Percentiles rank a stretch among this genome's conserved stretches.
These are phyloP conservation scores for Penicillium malachiteum DNA, from an alignment of 495 filamentous ascomycete species.

Conservation along the genomic window DNA sequence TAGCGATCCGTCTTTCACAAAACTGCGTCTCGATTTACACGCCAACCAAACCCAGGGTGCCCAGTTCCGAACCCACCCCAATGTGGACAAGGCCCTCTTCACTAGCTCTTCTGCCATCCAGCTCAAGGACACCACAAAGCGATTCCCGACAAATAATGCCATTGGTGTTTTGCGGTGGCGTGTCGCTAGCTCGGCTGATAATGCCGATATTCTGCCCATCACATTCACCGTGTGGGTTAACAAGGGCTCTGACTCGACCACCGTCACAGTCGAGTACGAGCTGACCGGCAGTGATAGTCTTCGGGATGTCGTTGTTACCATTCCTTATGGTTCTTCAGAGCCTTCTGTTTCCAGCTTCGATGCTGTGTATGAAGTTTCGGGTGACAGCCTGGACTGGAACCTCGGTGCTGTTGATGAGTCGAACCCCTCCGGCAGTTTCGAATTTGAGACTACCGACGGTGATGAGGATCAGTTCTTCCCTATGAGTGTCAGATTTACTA, in stretches of 20 bases:
- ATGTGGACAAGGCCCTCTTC: constrained; percentile 86
- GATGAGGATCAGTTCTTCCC: constrained; percentile 93
- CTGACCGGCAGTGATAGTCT: constrained; percentile 72
- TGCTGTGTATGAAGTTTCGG: constrained; percentile 88
- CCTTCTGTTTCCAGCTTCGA: constrained; percentile 90
- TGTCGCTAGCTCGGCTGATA: constrained; percentile 69
- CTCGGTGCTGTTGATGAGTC: constrained; percentile 79
- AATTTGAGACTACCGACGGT: constrained; percentile 85
- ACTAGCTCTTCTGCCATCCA: constrained; percentile 76
- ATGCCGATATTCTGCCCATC: constrained; percentile 73
- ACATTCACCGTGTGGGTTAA: constrained; percentile 96
- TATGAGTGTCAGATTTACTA: constrained; percentile 88
- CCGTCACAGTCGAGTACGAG: constrained; percentile 91
- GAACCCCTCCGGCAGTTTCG: constrained; percentile 81
- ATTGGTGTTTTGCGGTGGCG: constrained; percentile 91
- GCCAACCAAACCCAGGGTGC: constrained; percentile 73
- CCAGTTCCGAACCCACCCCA: constrained; percentile 90
- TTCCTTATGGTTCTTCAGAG: constrained; percentile 80
- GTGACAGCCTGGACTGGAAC: constrained; percentile 90
- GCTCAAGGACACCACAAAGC: constrained; percentile 75
- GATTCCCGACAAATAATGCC: constrained; percentile 87
- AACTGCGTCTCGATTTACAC: constrained; percentile 77
- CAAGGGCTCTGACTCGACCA: constrained; percentile 75
- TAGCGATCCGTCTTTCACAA: constrained; percentile 80
- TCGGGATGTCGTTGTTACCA: constrained; percentile 80